Conservation (phyloP, 352 stramenopile species). For the Phytophthora hibernalis region DNA sequence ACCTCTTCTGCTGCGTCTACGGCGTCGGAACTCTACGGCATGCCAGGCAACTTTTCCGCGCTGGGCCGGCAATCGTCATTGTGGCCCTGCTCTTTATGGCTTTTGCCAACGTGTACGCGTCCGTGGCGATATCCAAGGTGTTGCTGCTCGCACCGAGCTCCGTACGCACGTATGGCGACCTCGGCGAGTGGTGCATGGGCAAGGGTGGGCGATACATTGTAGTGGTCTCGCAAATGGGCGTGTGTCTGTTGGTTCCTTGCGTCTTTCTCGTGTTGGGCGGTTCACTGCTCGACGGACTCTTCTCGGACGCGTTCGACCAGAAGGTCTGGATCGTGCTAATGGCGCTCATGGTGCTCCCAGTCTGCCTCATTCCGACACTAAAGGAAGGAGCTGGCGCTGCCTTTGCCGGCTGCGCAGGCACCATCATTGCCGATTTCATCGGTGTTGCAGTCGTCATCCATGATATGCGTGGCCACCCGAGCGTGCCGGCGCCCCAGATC, state of each 20-base stretch:
- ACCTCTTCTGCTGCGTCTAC: constrained; percentile 58
- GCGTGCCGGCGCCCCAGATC: neutral
- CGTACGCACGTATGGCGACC: constrained; percentile 53
- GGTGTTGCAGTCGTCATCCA: constrained; percentile 14
- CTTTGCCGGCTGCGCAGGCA: constrained; percentile 46
- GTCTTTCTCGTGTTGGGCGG: constrained; percentile 54
- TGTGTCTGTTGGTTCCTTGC: constrained; percentile 42
- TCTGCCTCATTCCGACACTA: constrained; percentile 48
- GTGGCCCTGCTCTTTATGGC: constrained; percentile 48
- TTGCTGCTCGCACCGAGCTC: constrained; percentile 46
- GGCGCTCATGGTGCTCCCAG: constrained; percentile 45
- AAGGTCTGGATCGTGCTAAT: constrained; percentile 56
- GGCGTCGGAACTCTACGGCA: constrained; percentile 66
- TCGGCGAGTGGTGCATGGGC: constrained; percentile 61
- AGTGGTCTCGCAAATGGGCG: constrained; percentile 38
- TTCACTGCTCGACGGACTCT: constrained; percentile 38
- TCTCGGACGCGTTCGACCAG: constrained; percentile 39
- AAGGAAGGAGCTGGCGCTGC: constrained; percentile 49
- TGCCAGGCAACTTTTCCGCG: constrained; percentile 58
- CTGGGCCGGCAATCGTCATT: constrained; percentile 47
- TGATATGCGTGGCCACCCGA: constrained; percentile 40
- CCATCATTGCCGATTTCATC: constrained; percentile 50
- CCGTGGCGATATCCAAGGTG: constrained; percentile 45
- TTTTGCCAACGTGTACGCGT: constrained; percentile 26
- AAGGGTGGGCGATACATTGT: constrained; percentile 43